Percentiles rank a stretch among this genome's conserved stretches.
Conservation (phyloP, 2,329 filamentous ascomycete genomes). For the Talaromyces atroroseus region DNA sequence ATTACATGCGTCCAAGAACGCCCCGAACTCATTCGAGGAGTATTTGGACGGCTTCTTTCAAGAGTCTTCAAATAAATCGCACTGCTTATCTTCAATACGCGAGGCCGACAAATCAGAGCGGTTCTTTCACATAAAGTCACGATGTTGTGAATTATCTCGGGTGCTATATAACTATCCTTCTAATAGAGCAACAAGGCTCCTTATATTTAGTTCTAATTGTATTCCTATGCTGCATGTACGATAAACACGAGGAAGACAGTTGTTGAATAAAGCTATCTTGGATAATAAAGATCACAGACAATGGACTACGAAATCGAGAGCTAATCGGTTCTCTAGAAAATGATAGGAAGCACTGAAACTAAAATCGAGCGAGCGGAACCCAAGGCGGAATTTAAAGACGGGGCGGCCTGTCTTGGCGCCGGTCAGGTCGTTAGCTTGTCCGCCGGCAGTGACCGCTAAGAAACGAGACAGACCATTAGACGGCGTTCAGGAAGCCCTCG, state of each 20-base stretch:
- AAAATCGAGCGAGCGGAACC: too few relatives aligned
- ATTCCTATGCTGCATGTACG: background rate
- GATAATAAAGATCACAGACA: background rate
- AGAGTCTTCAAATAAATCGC: conserved; percentile 5
- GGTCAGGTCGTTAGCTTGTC: too few relatives aligned
- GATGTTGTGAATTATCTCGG: background rate
- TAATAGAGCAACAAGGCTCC: background rate
- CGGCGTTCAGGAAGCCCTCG: background rate
- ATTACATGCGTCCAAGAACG: conserved; percentile 62
- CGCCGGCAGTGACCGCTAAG: background rate
- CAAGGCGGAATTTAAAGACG: background rate
- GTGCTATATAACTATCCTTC: background rate
- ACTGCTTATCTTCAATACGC: background rate
- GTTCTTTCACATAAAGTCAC: background rate
- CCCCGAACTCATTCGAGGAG: conserved; percentile 58
- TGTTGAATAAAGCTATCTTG: background rate
- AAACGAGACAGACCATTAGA: background rate
- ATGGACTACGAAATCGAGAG: background rate
- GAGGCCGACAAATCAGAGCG: background rate
- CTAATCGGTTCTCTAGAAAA: too few relatives aligned
- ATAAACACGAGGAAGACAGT: background rate
- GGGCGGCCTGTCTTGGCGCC: background rate
- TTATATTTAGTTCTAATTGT: background rate
- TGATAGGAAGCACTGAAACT: too few relatives aligned
- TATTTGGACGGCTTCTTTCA: conserved; percentile 60